These are phyloP conservation scores for Alternaria atra DNA, from an alignment of 2,329 filamentous ascomycete species.

Conservation along the genomic window DNA sequence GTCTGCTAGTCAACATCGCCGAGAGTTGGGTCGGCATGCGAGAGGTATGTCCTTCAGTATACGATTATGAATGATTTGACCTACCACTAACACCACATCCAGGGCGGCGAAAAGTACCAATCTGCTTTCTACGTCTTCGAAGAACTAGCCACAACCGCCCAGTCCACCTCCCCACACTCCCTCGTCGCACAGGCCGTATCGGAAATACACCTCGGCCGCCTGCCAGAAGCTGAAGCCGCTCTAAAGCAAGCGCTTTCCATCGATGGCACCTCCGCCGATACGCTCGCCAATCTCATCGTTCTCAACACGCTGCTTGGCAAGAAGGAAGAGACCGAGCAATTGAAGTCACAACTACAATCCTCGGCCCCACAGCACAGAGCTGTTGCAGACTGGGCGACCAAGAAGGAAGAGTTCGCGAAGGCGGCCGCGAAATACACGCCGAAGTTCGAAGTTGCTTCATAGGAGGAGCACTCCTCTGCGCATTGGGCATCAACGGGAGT, in stretches of 20 bases:
- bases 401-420: conserved; percentile 86
- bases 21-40: conserved; percentile 95
- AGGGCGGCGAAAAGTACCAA: conserved; percentile 96
- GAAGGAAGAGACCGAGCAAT: conserved; percentile 64
- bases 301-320: conserved; percentile 80
- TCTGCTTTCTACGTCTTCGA: conserved; percentile 98
- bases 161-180: conserved; percentile 77
- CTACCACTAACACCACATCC: conserved; percentile 26
- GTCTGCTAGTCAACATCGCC: conserved; percentile 88
- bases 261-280: conserved; percentile 74
- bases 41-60: conserved; percentile 66
- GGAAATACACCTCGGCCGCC: conserved; percentile 87
- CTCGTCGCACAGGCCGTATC: conserved; percentile 89
- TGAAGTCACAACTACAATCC: conserved; percentile 62
- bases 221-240: conserved; percentile 88
- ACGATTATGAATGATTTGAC: neutral
- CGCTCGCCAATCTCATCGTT: conserved; percentile 84
- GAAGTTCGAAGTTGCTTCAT: conserved; percentile 69
- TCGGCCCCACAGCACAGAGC: conserved; percentile 74
- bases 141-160: conserved; percentile 87
- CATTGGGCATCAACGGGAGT: neutral
- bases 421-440: conserved; percentile 87
- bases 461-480: neutral
- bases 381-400: conserved; percentile 79
- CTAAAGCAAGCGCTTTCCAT: conserved; percentile 81